Conservation (phyloP, 2,329 filamentous ascomycete genomes). For the Daldinia sp. region DNA sequence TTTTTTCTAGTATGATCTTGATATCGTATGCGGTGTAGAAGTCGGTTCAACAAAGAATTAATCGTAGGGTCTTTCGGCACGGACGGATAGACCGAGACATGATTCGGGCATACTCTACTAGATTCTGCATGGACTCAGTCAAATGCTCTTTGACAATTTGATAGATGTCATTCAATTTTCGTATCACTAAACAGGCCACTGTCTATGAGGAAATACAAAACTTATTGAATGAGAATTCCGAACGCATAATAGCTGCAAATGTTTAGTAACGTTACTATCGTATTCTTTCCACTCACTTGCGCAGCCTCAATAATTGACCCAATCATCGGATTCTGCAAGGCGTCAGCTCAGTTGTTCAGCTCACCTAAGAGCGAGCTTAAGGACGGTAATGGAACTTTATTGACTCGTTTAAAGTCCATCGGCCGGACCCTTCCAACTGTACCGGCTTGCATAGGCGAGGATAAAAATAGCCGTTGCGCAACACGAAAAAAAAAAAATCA, state of each 20-base stretch:
- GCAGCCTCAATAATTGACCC: slow-evolving; percentile 11
- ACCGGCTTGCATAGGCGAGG: slow-evolving; percentile 30
- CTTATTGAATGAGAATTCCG: slow-evolving; percentile 22
- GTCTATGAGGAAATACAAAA: background rate
- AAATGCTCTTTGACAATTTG: slow-evolving; percentile 3
- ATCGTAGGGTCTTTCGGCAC: background rate
- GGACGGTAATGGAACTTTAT: background rate
- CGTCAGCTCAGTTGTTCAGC: background rate
- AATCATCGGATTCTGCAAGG: slow-evolving; percentile 2
- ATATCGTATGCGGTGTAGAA: background rate
- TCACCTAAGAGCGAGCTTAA: slow-evolving; percentile 2
- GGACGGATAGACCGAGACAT: slow-evolving; percentile 6
- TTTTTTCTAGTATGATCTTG: background rate
- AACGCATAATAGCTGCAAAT: slow-evolving; percentile 9
- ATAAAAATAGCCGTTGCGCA: slow-evolving; percentile 34
- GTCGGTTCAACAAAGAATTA: slow-evolving; percentile 5
- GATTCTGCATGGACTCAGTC: background rate
- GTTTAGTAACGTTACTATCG: slow-evolving; percentile 37
- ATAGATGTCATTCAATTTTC: background rate
- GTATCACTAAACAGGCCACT: background rate
- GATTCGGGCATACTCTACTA: background rate
- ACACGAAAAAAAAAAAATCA: slow-evolving; percentile 29
- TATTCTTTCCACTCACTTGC: slow-evolving; percentile 17
- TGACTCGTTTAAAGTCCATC: slow-evolving; percentile 13
- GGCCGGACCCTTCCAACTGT: slow-evolving; percentile 24